Percentiles rank a stretch among this genome's conserved stretches.
Conservation (phyloP, 2,329 filamentous ascomycete species). For the Pseudogymnoascus sp. region DNA sequence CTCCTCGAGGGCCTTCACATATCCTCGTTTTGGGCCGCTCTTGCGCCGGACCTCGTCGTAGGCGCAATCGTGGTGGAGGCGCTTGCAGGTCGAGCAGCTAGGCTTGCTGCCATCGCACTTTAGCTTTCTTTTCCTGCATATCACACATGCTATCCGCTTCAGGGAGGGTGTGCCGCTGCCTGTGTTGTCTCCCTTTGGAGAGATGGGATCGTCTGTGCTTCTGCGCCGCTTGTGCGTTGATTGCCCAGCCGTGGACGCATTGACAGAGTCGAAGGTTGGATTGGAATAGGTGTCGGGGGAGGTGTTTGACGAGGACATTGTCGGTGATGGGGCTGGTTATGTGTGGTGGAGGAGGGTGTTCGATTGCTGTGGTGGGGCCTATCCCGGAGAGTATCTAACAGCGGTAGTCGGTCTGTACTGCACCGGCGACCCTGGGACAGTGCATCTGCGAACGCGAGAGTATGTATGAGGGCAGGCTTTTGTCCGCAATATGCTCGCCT, state of each 20-base stretch:
- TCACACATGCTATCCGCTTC: slow-evolving; percentile 92
- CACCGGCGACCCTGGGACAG: not conserved
- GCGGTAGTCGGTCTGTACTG: not conserved
- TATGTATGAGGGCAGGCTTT: not conserved
- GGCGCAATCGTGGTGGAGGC: slow-evolving; percentile 56
- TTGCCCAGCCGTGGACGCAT: slow-evolving; percentile 23
- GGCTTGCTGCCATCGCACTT: slow-evolving; percentile 59
- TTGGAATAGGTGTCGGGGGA: slow-evolving; percentile 46
- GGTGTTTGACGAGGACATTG: slow-evolving; percentile 27
- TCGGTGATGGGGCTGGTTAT: not conserved
- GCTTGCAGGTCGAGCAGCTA: slow-evolving; percentile 58
- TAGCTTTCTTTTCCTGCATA: slow-evolving; percentile 88
- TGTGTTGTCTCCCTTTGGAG: slow-evolving; percentile 20
- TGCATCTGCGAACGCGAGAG: not conserved
- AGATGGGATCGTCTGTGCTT: slow-evolving; percentile 28
- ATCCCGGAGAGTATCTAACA: not conserved
- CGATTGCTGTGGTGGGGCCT: not conserved
- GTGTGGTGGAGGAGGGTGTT: not conserved
- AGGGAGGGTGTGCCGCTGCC: slow-evolving; percentile 54
- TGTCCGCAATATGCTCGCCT: not conserved
- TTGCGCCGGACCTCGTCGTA: slow-evolving; percentile 65
- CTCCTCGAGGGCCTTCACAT: slow-evolving; percentile 71
- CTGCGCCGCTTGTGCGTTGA: slow-evolving; percentile 25
- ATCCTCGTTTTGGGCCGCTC: slow-evolving; percentile 63
- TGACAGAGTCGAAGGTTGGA: slow-evolving; percentile 38